A percentile compares a stretch with the other conserved stretches of the same genome.
These are phyloP conservation scores for Petunia secreta DNA, from an alignment of 257 asterid species.

Conservation along the genomic window DNA sequence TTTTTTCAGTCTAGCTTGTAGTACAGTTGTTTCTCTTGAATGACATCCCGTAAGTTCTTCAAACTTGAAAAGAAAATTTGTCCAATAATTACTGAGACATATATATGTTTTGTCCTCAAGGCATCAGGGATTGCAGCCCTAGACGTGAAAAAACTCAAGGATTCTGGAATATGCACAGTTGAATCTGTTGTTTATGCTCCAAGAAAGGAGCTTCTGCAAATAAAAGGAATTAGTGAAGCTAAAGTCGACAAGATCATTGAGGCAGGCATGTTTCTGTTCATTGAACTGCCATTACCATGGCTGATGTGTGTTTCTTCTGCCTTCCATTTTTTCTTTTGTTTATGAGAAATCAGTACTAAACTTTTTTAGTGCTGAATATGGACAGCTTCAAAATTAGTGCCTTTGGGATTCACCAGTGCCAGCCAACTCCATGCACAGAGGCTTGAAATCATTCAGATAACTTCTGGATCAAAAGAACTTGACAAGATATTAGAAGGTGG, in stretches of 20 bases:
- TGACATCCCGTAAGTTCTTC: background rate
- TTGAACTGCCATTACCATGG: background rate
- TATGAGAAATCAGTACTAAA: background rate
- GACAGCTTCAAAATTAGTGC: slow-evolving; percentile 95
- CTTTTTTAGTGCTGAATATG: slow-evolving; percentile 25
- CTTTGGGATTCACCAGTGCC: slow-evolving; percentile 96
- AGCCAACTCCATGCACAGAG: slow-evolving; percentile 89
- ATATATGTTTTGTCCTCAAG: slow-evolving; percentile 37
- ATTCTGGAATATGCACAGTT: slow-evolving; percentile 91
- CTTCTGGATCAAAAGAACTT: slow-evolving; percentile 94
- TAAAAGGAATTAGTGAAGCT: slow-evolving; percentile 97
- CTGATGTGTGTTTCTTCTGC: background rate
- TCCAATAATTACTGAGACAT: background rate
- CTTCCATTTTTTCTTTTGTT: background rate
- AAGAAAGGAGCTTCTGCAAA: slow-evolving; percentile 87
- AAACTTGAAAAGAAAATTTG: background rate
- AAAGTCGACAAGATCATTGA: slow-evolving; percentile 97
- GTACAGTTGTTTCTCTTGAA: slow-evolving; percentile 23
- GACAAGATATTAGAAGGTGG: slow-evolving; percentile 91
- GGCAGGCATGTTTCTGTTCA: slow-evolving; percentile 69
- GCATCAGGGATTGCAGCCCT: slow-evolving; percentile 89
- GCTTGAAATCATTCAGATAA: slow-evolving; percentile 92
- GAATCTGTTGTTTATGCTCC: slow-evolving; percentile 93
- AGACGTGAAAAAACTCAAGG: slow-evolving; percentile 90
- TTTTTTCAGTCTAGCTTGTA: background rate